Percentiles rank a stretch among this genome's conserved stretches.
These are phyloP conservation scores for Escallonia rubra DNA, from an alignment of 129 eudicot species.

Conservation along the genomic window DNA sequence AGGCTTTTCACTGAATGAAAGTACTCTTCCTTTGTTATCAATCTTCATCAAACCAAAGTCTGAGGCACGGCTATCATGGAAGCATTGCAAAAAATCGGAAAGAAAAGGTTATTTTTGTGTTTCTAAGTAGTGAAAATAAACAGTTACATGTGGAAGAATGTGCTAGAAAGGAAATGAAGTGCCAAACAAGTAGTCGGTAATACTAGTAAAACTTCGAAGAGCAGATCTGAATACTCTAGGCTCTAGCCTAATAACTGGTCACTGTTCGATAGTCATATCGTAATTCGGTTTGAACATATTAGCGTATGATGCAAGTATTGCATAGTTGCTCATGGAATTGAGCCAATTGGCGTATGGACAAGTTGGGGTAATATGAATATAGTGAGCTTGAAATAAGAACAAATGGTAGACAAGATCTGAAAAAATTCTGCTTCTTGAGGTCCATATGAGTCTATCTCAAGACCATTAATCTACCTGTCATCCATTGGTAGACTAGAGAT, in stretches of 20 bases:
- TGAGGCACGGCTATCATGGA: conserved; percentile 83
- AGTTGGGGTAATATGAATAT: no score
- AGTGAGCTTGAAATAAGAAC: no score
- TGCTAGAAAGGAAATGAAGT: no score
- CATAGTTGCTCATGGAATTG: no score
- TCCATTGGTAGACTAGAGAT: conserved; percentile 83
- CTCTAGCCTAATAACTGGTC: no score
- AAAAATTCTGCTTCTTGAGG: background rate
- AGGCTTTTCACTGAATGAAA: conserved; percentile 92
- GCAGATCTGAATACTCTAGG: no score
- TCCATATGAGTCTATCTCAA: background rate
- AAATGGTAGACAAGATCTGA: no score
- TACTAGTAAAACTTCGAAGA: no score
- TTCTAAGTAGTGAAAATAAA: background rate
- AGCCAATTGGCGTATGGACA: no score
- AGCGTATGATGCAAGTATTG: no score
- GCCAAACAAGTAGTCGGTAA: background rate
- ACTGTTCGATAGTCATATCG: no score
- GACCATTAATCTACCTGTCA: conserved; percentile 49
- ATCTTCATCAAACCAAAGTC: conserved; percentile 98
- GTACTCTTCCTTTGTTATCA: conserved; percentile 69
- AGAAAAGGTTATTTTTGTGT: background rate
- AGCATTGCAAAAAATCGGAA: conserved; percentile 18
- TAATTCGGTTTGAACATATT: background rate
- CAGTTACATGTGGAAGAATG: no score